phyloP scores from a whole-genome alignment of 2,329 filamentous ascomycete species.

The Arachnomyces sp. region DNA sequence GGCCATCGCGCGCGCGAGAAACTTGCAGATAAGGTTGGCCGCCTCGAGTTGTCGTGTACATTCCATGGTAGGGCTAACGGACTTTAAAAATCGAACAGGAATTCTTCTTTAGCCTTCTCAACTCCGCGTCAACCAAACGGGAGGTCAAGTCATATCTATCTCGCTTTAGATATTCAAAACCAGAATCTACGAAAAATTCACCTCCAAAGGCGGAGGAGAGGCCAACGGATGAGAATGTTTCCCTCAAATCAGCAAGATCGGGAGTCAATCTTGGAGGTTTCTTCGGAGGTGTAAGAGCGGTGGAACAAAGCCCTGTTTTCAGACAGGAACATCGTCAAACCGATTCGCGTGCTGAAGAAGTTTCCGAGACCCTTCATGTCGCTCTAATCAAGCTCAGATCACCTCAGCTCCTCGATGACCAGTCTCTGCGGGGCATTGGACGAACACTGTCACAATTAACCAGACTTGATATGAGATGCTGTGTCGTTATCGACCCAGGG shows the following conservation, averaged over 20 bases:
- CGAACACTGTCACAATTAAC: slow-evolving; percentile 77
- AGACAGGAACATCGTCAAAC: slow-evolving; percentile 34
- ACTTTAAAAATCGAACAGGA: slow-evolving; percentile 46
- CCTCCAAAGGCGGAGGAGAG: slow-evolving; percentile 24
- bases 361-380: slow-evolving; percentile 53
- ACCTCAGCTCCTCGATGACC: slow-evolving; percentile 61
- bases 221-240: slow-evolving; percentile 19
- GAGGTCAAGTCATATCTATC: slow-evolving; percentile 88
- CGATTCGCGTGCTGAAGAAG: slow-evolving; percentile 25
- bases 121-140: slow-evolving; percentile 81
- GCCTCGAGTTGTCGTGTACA: slow-evolving; percentile 5
- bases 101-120: slow-evolving; percentile 76
- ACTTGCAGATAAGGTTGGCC: slow-evolving; percentile 32
- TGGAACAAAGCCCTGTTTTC: slow-evolving; percentile 54
- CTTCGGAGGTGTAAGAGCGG: slow-evolving; percentile 50
- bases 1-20: slow-evolving; percentile 37
- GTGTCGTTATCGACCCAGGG: slow-evolving; percentile 70
- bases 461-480: slow-evolving; percentile 69
- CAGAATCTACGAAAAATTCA: slow-evolving; percentile 26
- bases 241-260: slow-evolving; percentile 28
- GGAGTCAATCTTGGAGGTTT: slow-evolving; percentile 55
- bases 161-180: slow-evolving; percentile 56
- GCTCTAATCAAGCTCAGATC: slow-evolving; percentile 77
- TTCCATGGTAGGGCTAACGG: neutral
- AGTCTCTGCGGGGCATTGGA: slow-evolving; percentile 64